Base-by-base conservation (phyloP, 179 eudicot species). In the Gypsophila paniculata region DNA sequence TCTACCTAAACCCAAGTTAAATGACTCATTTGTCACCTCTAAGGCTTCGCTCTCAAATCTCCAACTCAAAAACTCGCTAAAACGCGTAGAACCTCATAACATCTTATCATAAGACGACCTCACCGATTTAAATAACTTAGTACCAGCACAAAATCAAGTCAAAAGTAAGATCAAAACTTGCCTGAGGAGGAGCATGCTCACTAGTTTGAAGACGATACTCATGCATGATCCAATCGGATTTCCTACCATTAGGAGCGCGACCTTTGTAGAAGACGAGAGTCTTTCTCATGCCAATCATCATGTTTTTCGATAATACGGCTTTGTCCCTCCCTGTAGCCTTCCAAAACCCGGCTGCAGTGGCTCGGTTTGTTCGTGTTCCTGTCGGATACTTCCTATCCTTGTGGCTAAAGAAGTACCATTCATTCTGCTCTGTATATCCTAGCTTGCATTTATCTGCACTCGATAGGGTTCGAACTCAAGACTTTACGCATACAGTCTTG, bases 341-440 rank as follows among this genome's bases (percentile, higher is more conserved):
- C 98, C 98, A 92, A 54, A 92, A 92, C 32, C 98, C 98, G 5
- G 90, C 90, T 3, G 85, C 72, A 0, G 98, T 92, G 0, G 98
- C 98, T 76, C 98, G 51, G 52, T 92, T 92, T 0, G 96, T 92
- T 17, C 98, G 78, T 0, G 91, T 86, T 38, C 98, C 98, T 0
- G 96, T 90, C 0, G 97, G 97, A 74, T 91, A 91, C 60, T 91
- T 91, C 81, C 87, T 84, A 78, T 91, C 97, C 76, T 91, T 91
- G 90, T 91, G 89, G 53, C 97, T 92, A 71, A 92, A 92, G 78
- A 92, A 92, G 74, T 92, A 92, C 98, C 98, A 92, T 61, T 92
- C 96, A 23, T 72, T 92, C 38, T 87, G 92, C 48, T 88, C 96
- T 26, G 85, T 83, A 42, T 86, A 86, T 21, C 91, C 93, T 49